Evolutionary conservation across 371 early-diverging fungal genomes (phyloP).

Genomic region (Haplosporangium sp.): DNA sequence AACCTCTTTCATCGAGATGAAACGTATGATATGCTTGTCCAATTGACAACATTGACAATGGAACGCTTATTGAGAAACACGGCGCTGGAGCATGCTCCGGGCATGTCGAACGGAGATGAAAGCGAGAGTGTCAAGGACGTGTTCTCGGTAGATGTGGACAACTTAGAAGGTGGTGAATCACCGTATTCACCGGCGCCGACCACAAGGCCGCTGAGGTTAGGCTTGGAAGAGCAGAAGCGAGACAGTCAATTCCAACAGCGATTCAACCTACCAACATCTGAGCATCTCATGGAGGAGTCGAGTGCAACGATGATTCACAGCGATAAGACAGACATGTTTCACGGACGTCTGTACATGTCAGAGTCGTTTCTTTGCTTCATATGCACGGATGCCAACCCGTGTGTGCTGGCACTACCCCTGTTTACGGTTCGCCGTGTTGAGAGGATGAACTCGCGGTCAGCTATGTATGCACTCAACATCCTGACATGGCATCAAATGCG

Average conservation of each 20-base stretch:
- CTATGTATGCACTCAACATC: conserved; percentile 63
- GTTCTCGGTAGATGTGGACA: conserved; percentile 49
- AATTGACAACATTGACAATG: conserved; percentile 89
- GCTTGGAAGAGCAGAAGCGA: conserved; percentile 78
- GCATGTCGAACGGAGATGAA: conserved; percentile 56
- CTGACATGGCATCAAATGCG: conserved; percentile 74
- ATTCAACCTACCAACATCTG: conserved; percentile 78
- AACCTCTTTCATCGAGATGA: conserved; percentile 97
- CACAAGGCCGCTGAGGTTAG: conserved; percentile 66
- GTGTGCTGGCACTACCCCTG: conserved; percentile 84
- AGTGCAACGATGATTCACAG: conserved; percentile 61
- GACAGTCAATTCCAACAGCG: conserved; percentile 80
- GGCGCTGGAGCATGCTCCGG: conserved; percentile 75
- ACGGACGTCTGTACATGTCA: conserved; percentile 83
- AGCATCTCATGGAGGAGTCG: conserved; percentile 70
- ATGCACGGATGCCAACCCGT: conserved; percentile 67
- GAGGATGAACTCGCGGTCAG: conserved; percentile 64
- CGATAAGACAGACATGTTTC: conserved; percentile 48
- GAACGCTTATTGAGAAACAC: conserved; percentile 87
- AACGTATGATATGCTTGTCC: conserved; percentile 91
- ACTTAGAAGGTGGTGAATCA: conserved; percentile 26
- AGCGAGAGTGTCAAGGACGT: conserved; percentile 39
- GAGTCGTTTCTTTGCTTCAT: conserved; percentile 87
- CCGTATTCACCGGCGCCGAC: conserved; percentile 48
- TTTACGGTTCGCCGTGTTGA: conserved; percentile 93